Evolutionary conservation across 1,284 basidiomycete species (phyloP), one percentile per base, ranked within the genome.

Genomic region (Xerocomus cyaneibrunnescens): DNA sequence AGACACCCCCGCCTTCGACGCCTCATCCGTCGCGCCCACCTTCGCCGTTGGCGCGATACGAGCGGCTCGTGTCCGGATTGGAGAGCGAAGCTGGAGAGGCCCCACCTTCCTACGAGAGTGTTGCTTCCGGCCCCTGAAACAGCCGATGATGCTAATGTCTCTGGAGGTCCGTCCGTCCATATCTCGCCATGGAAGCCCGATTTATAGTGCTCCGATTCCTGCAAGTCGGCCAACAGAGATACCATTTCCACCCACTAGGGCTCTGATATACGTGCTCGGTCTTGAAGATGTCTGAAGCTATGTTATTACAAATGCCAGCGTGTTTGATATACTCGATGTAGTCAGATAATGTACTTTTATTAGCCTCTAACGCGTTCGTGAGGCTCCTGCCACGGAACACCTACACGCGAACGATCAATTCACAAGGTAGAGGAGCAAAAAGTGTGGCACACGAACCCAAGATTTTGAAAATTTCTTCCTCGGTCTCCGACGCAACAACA

Each of bases 381-480:
- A 5, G 89, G 87, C 56, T 87, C 83, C 62, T 89, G 84, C 87
- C 87, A 92, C 7, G 88, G 87, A 6, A 90, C 83, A 19, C 74
- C 67, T 69, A 30, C 12, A 25, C 9, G 14, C 3, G 22, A 37
- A 44, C 31, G 40, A 36, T 25, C 25, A 16, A 40, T 9, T 22
- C 13, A 39, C 9, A 30, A 39, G 37, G 40, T 12, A 25, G 25
- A 16, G 13, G 30, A 32, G 2, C 1, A 7, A 19, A 27, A 3
- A 31, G 4, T n/a, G n/a, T n/a, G 34, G 22, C 19, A 1, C n/a
- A 71, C 78, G 57, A 25, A 78, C 79, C 78, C 30, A 96, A 72
- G 25, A 85, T 83, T 19, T 77, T 72, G 59, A 96, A 92, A 28
- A 96, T 94, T 59, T 93, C 90, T 61, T 84, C 74, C 69, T 95